These are phyloP conservation scores for Helicostylum pulchrum DNA, from an alignment of 192 early-diverging fungal genomes.

Conservation along the genomic window DNA sequence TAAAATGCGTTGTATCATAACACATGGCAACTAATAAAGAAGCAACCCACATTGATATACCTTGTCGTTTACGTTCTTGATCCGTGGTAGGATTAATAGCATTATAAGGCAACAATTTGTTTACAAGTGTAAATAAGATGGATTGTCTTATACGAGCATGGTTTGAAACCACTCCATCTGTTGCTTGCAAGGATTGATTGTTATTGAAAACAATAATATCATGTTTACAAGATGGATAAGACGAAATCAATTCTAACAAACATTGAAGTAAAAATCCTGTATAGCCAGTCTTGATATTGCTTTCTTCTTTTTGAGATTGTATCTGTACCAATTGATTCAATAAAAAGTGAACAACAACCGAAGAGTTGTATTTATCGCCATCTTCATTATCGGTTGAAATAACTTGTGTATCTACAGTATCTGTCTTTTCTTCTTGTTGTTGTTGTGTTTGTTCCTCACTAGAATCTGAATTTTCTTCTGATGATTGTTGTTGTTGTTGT, in stretches of 20 bases:
- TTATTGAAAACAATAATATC: constrained; percentile 58
- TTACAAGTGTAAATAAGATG: constrained; percentile 59
- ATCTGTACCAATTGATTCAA: constrained; percentile 18
- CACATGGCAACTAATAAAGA: constrained; percentile 61
- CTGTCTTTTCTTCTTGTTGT: constrained; percentile 6
- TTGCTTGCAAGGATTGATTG: constrained; percentile 9
- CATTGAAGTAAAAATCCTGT: constrained; percentile 82
- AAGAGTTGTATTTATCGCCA: background rate
- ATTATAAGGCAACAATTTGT: constrained; percentile 62
- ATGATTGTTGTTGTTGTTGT: constrained; percentile 23
- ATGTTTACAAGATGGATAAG: constrained; percentile 78
- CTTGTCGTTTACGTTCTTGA: constrained; percentile 50
- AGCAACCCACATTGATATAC: constrained; percentile 64
- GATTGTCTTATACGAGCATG: constrained; percentile 37
- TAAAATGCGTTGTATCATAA: constrained; percentile 30
- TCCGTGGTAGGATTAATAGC: constrained; percentile 43
- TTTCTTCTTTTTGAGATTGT: constrained; percentile 18
- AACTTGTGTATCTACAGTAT: background rate
- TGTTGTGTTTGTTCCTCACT: constrained; percentile 9
- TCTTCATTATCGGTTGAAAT: background rate
- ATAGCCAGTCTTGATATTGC: constrained; percentile 33
- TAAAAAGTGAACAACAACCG: constrained; percentile 19
- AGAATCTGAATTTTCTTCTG: too few species aligned
- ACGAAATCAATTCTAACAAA: constrained; percentile 78
- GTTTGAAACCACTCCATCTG: too few species aligned